Evolutionary conservation across 495 filamentous ascomycete genomes (phyloP), one percentile per base, ranked within the genome.

Genomic region (Penicillium lividum): DNA sequence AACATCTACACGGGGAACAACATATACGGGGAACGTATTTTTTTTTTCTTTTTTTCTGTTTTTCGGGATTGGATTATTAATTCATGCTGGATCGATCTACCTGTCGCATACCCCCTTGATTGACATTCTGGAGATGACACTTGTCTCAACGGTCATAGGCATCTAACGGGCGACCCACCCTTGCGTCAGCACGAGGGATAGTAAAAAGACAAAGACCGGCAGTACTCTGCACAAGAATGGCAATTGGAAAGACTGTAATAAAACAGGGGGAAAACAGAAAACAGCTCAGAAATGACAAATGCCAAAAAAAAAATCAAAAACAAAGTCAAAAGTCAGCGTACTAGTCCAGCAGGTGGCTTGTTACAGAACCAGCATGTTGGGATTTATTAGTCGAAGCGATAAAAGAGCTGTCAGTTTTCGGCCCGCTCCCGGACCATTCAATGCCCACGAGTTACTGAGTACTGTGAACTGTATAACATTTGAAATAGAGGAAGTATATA

Each of bases 321-420:
- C 27, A 7, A 33, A 18, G 28, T 34, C 27, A 18, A 11, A 9
- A 33, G 10, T 33, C 7, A 33, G 31, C 13, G 6, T 13, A 28
- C 47, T 13, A 13, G 7, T 15, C 3, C n/a, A 8, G 10, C 31
- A 50, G 28, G 51, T 60, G 57, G 57, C 57, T 59, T 60, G 36
- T 27, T 28, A 29, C 36, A 48, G 50, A 49, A 22, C 57, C 57
- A 33, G 15, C 16, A 13, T 29, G 33, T 22, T 36, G 57, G 51
- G 29, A 31, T 16, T 16, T 29, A 3, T 28, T 30, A 44, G 40
- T 44, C 7, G 27, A 33, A 47, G 15, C 25, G 29, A 38, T 57
- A 31, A 57, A 58, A 66, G 58, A 56, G 54, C 54, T 64, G 63
- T 61, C 63, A 68, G 54, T 62, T 65, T 61, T 69, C 67, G 67